Evolutionary conservation across 306 rosid species (phyloP), one percentile per base, ranked within the genome.

Genomic region (Sicyos edulis): DNA sequence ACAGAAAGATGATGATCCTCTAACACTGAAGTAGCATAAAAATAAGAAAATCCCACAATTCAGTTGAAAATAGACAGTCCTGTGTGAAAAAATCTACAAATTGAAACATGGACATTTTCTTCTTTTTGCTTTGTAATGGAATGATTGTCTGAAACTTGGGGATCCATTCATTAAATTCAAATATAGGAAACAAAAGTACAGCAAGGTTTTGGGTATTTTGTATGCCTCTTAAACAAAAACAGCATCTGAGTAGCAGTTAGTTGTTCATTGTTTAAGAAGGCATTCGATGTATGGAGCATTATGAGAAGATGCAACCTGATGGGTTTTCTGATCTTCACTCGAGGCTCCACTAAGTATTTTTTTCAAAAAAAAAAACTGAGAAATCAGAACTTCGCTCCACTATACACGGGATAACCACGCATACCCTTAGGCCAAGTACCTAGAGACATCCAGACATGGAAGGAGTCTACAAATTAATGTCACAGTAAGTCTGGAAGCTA

Each of bases 301-400:
- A 80, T 78, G 90, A 82, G 84, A 88, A 86, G 89, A 83, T 69
- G 84, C 86, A 79, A 78, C 81, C 75, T 67, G 16, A 61, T 74
- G 77, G 78, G 71, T 78, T 79, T 8, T 80, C 95, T 84, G 72
- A 3, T 67, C 72, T 67, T 67, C 72, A 67, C 72, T 67, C 72
- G 72, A 67, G 47, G 72, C 72, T 67, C 72, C 72, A 65, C 0
- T 7, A 26, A 13, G 8, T 60, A 29, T n/a, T n/a, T n/a, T n/a
- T n/a, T n/a, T n/a, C n/a, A n/a, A n/a, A n/a, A n/a, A n/a, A n/a
- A n/a, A n/a, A n/a, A n/a, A n/a, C n/a, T n/a, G n/a, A n/a, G n/a
- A n/a, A n/a, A n/a, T n/a, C n/a, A n/a, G n/a, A n/a, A n/a, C n/a
- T n/a, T n/a, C n/a, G n/a, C n/a, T n/a, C n/a, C n/a, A n/a, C n/a